Percentiles rank a stretch among this genome's conserved stretches.
phyloP scores from a whole-genome alignment of 495 filamentous ascomycete genomes.

The Penicillium samsonianum region DNA sequence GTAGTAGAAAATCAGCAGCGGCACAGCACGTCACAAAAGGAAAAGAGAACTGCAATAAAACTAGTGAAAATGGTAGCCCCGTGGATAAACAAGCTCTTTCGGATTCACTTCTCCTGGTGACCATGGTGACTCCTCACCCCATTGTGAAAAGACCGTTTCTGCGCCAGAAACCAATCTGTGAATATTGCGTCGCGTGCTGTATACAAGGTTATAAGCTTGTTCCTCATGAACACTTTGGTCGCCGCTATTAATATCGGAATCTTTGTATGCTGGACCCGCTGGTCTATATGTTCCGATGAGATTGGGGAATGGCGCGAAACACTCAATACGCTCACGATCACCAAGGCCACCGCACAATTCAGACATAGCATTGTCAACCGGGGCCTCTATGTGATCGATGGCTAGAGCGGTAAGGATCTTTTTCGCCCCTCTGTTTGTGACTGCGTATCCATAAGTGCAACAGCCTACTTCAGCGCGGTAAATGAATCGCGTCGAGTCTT shows the following conservation, averaged over 20 bases:
- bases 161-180: constrained; percentile 27
- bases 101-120: constrained; percentile 5
- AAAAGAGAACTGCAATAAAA: no score
- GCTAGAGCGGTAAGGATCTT: constrained; percentile 47
- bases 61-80: no score
- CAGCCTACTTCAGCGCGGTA: constrained; percentile 29
- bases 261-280: constrained; percentile 20
- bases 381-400: constrained; percentile 23
- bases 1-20: no score
- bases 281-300: constrained; percentile 29
- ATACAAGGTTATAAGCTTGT: constrained; percentile 27
- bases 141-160: constrained; percentile 29
- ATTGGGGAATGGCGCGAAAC: constrained; percentile 33
- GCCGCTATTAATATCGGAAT: constrained; percentile 29
- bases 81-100: no score
- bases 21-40: no score
- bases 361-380: constrained; percentile 31
- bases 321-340: constrained; percentile 26
- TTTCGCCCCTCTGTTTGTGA: constrained; percentile 53
- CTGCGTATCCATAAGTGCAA: constrained; percentile 48
- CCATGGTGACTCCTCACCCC: constrained; percentile 23
- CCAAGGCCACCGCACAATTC: constrained; percentile 28
- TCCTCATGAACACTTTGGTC: constrained; percentile 20
- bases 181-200: constrained; percentile 33
- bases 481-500: constrained; percentile 33